Base-by-base conservation (phyloP, 805 yeast genomes). In the Cyberlindnera sargentensis region DNA sequence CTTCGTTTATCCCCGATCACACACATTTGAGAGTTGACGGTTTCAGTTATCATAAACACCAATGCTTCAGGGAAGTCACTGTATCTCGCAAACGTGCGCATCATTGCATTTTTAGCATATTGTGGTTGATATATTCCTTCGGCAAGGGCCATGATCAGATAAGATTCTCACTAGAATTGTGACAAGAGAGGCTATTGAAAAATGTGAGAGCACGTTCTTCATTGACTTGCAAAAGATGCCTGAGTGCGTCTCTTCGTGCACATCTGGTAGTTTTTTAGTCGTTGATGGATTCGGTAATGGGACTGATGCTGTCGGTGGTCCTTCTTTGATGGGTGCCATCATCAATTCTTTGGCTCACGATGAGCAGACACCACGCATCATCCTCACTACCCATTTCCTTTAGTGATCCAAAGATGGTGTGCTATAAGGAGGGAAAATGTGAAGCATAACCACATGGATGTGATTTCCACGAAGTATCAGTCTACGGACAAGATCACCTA, bases 201-300 rank as follows among this genome's bases (percentile, higher is more conserved):
- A 50, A 53, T 65, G 44, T 37, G 71, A 58, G 45, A 75, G 81
- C 41, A 67, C 81, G 0, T 78, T 78, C 46, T 66, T 72, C 58
- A 63, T 68, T n/a, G 82, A 77, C 49, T 50, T 67, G 8, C 63
- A 58, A 36, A 75, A 64, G 58, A 65, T 77, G 56, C 61, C 60
- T 45, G 68, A 64, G 50, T 69, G 74, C 39, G 47, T 74, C 23
- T 58, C 66, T 4, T 47, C 70, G 41, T 49, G 62, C 26, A 71
- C 77, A 0, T 53, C 58, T 1, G 61, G 54, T 36, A 72, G 77
- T 9, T 47, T 78, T 27, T 47, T 78, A 2, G 53, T 77, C 5
- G 62, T 77, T 26, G 79, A 76, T 54, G 80, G 76, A 45, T 74
- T 71, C 56, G 81, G 80, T 0, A 73, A 73, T 46, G 80, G 80